phyloP scores from a whole-genome alignment of 1,284 basidiomycete genomes.

The Cryptococcus floricola region DNA sequence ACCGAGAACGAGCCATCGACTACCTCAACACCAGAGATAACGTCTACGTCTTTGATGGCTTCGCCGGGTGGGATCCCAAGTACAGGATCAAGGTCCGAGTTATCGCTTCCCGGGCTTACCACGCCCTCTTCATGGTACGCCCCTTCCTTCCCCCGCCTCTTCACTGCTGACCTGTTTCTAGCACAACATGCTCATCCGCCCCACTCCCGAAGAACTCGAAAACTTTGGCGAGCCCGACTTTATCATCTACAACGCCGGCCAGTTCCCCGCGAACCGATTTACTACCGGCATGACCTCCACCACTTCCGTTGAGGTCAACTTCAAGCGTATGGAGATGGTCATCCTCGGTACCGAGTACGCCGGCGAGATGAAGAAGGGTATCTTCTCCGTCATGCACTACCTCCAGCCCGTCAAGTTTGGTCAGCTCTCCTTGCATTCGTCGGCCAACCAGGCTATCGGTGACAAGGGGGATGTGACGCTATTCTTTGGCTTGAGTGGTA shows the following conservation, averaged over 20 bases:
- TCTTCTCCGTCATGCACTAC: slow-evolving; percentile 99
- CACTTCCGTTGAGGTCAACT: slow-evolving; percentile 99
- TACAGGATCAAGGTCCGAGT: slow-evolving; percentile 99
- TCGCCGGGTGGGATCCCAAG: slow-evolving; percentile 88
- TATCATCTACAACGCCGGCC: slow-evolving; percentile 99
- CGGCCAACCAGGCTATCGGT: slow-evolving; percentile 74
- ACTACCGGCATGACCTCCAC: slow-evolving; percentile 99
- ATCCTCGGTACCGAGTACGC: slow-evolving; percentile 99
- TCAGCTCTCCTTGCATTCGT: slow-evolving; percentile 97
- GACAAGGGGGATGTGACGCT: slow-evolving; percentile 89
- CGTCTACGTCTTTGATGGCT: slow-evolving; percentile 98
- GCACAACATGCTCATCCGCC: slow-evolving; percentile 99
- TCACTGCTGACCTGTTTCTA: slow-evolving; percentile 38
- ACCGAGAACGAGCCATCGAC: slow-evolving; percentile 99
- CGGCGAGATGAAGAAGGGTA: slow-evolving; percentile 99
- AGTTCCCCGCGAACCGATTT: slow-evolving; percentile 99
- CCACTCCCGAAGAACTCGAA: slow-evolving; percentile 88
- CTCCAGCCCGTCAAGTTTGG: slow-evolving; percentile 98
- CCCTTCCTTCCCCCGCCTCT: slow-evolving; percentile 4
- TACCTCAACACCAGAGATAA: slow-evolving; percentile 98
- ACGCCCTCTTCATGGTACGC: slow-evolving; percentile 97
- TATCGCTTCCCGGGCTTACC: slow-evolving; percentile 97
- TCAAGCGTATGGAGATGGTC: slow-evolving; percentile 99
- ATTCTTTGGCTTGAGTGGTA: slow-evolving; percentile 98
- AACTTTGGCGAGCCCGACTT: slow-evolving; percentile 98